Base-by-base conservation (phyloP, 78 protist genomes). In the Creolimax fragrantissima region DNA sequence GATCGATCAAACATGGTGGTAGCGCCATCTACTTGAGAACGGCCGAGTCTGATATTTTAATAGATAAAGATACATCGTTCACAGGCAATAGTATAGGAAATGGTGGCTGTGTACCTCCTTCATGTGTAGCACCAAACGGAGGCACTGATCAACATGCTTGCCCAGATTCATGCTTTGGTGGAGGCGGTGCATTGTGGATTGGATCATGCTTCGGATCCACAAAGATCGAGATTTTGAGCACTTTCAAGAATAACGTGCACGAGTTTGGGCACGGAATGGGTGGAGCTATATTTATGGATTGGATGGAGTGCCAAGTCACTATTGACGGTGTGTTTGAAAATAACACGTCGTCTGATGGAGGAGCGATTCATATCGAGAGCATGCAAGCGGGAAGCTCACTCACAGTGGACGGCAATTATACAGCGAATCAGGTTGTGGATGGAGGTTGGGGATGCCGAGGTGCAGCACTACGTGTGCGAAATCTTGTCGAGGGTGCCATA, bases 221-320 rank as follows among this genome's bases (percentile, higher is more conserved):
- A 32, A 24, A 1, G 11, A 24, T 58, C 24, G 24, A 58, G 11
- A 24, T 58, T 24, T 32, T 17, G 39, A 24, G 39, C 74, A 58
- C 11, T 58, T 58, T 58, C 24, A 17, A 58, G 39, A 58, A 58
- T 24, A 58, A 58, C 74, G 11, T 32, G 11, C 74, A 58, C 74
- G 74, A 58, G 74, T 58, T 58, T 58, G 74, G 74, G 39, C 74
- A 58, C 74, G 74, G 74, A 32, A 58, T 58, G 74, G 88, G 88
- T 84, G 88, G 88, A 11, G 88, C 88, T 42, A 24, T 84, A 84
- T 84, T 84, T 84, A 84, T 84, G 88, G 88, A 84, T 24, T 84
- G 45, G 85, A 24, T 84, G 35, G 39, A 84, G 45, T 37, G 88
- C 41, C 47, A 84, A 24, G 88, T 84, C 2, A 11, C 11, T 24